Base-by-base conservation (phyloP, 2,329 filamentous ascomycete genomes). In the Aspergillus arachidicola region DNA sequence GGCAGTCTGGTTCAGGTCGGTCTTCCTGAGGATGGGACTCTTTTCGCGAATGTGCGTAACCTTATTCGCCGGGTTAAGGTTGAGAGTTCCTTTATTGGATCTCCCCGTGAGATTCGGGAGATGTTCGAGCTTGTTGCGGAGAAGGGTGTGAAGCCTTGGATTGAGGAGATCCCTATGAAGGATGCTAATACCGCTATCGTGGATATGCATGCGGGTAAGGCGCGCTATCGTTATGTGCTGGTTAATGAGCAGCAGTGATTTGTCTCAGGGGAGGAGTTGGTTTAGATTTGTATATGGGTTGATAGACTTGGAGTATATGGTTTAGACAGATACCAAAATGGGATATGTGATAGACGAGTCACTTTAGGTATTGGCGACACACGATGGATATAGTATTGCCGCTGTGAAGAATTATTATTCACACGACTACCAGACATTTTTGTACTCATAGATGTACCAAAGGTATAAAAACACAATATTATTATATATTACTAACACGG, bases 1-100 rank as follows among this genome's bases (percentile, higher is more conserved):
- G 89, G 89, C 14, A 82, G 81, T 14, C 85, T 91, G 64, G 83
- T 90, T 57, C 87, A 91, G 74, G 83, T 92, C 50, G 89, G 89
- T 63, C 82, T 85, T 1, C 89, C 90, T 1, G 90, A 92, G 65
- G 85, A 85, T 59, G 75, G 76, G 5, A 66, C 73, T 6, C 85
- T 86, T 14, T 75, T 77, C 1, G 83, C 90, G 64, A 83, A 81
- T 59, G 84, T 85, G 5, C 85, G 86, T 67, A 76, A 81, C 1
- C 77, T 92, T 58, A 85, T 90, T 56, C 76, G 72, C n/a, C 87
- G 84, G 2, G 67, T 81, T 38, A 84, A 81, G 70, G 72, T 88
- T 21, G 79, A 79, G 14, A 86, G 85, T n/a, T 80, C 76, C 9
- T 64, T 75, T 16, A 76, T 81, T 55, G 80, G 80, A 14, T 74